Evolutionary conservation across 177 flowering plant genomes (phyloP).

Genomic region (Telopea speciosissima): DNA sequence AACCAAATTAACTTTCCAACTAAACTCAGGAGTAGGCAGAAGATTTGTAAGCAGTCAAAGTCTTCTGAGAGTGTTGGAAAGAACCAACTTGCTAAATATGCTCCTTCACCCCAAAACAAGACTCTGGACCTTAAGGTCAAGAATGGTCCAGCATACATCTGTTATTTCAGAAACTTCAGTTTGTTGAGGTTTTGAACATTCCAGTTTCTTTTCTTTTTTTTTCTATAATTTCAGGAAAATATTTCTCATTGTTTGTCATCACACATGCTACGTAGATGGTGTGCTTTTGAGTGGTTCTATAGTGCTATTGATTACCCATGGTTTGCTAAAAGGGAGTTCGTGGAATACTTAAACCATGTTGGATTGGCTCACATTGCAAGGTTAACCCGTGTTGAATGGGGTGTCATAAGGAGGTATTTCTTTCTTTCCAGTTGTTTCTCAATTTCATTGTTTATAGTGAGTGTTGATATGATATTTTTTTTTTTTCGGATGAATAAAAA

Average conservation of each 20-base stretch:
- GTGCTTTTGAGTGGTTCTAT: constrained; percentile 89
- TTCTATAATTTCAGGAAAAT: constrained; percentile 40
- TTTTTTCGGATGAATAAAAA: too few relatives aligned
- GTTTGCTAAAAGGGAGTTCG: constrained; percentile 95
- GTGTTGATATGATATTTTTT: constrained; percentile 17
- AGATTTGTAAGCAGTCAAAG: constrained; percentile 37
- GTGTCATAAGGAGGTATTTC: constrained; percentile 86
- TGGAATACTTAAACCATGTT: constrained; percentile 87
- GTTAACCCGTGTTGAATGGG: constrained; percentile 97
- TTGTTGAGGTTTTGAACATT: constrained; percentile 2
- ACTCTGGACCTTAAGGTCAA: constrained; percentile 40
- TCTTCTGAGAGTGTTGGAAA: constrained; percentile 26
- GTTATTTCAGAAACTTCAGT: not conserved
- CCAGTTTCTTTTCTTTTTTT: not conserved
- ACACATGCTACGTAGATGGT: constrained; percentile 62
- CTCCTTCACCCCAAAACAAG: constrained; percentile 25
- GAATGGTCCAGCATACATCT: not conserved
- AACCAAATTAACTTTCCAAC: constrained; percentile 40
- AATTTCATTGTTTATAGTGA: not conserved
- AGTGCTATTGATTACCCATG: constrained; percentile 96
- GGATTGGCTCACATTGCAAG: constrained; percentile 88
- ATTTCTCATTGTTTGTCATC: constrained; percentile 71
- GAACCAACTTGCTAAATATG: constrained; percentile 20
- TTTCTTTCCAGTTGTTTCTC: too few relatives aligned
- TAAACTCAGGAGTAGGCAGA: constrained; percentile 66